Conservation (phyloP, 2,329 filamentous ascomycete genomes). For the Huntiella savannae region DNA sequence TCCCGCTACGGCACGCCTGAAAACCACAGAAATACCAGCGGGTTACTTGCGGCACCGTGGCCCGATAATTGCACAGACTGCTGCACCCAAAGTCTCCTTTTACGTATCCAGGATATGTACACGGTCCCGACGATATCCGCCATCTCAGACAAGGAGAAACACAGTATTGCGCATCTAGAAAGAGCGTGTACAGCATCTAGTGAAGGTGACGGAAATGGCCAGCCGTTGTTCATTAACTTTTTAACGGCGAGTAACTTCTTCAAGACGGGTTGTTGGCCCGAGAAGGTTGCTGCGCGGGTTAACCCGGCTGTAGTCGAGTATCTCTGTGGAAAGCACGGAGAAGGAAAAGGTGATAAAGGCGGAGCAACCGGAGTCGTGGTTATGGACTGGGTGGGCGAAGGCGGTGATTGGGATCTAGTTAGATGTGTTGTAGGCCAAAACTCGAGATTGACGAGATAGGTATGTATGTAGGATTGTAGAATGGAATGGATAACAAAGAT, state of each 20-base stretch:
- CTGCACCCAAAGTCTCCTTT: conserved; percentile 45
- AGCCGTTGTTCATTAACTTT: conserved; percentile 57
- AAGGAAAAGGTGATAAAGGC: conserved; percentile 34
- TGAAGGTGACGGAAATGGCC: conserved; percentile 17
- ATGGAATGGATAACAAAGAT: neutral
- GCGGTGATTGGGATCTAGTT: conserved; percentile 80
- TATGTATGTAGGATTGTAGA: neutral
- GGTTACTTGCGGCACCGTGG: conserved; percentile 49
- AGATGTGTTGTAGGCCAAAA: conserved; percentile 86
- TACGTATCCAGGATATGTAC: conserved; percentile 90
- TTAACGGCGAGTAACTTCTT: conserved; percentile 86
- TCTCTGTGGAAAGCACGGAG: conserved; percentile 37
- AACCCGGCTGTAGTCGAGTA: conserved; percentile 58
- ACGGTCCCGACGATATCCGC: conserved; percentile 57
- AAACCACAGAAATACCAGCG: conserved; percentile 28
- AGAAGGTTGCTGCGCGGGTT: conserved; percentile 69
- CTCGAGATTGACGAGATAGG: conserved; percentile 37
- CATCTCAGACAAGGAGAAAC: conserved; percentile 64
- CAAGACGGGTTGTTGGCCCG: conserved; percentile 80
- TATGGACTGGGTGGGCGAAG: conserved; percentile 78
- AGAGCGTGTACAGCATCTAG: conserved; percentile 31
- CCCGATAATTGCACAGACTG: conserved; percentile 76
- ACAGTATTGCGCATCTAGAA: conserved; percentile 56
- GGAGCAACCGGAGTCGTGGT: conserved; percentile 75
- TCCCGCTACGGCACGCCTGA: conserved; percentile 57